These are phyloP conservation scores for Leccinum subfulvum DNA, from an alignment of 1,284 basidiomycete species.

Conservation along the genomic window DNA sequence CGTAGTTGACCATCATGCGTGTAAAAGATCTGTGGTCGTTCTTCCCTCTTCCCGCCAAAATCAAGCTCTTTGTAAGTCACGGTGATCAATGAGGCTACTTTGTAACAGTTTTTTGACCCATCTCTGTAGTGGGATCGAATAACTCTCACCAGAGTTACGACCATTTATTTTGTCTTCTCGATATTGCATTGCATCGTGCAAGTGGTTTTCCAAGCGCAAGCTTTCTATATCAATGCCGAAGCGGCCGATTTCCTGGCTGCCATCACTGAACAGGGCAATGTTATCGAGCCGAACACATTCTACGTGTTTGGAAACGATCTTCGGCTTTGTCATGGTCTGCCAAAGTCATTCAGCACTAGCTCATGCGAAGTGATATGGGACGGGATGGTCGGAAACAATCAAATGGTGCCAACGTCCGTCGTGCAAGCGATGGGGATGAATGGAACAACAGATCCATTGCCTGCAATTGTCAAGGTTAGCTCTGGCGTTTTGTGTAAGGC, in stretches of 20 bases:
- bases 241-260: conserved; percentile 53
- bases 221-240: conserved; percentile 61
- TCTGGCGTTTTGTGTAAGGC: background rate
- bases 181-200: conserved; percentile 66
- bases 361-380: conserved; percentile 60
- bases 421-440: background rate
- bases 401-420: background rate
- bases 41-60: conserved; percentile 42
- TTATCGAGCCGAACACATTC: conserved; percentile 47
- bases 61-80: conserved; percentile 53
- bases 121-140: conserved; percentile 62
- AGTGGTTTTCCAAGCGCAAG: conserved; percentile 64
- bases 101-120: background rate
- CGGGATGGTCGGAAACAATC: conserved; percentile 22
- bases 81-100: background rate
- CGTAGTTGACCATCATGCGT: conserved; percentile 38
- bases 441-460: background rate
- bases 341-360: conserved; percentile 44
- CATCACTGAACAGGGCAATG: conserved; percentile 51
- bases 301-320: conserved; percentile 51
- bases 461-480: conserved; percentile 7
- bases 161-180: conserved; percentile 66
- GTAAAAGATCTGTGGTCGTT: conserved; percentile 42
- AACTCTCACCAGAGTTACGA: conserved; percentile 64
- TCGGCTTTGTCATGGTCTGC: conserved; percentile 58